Percentiles rank a stretch among this genome's conserved stretches.
Conservation (phyloP, 2,329 filamentous ascomycete species). For the Dactylellina haptotyla region DNA sequence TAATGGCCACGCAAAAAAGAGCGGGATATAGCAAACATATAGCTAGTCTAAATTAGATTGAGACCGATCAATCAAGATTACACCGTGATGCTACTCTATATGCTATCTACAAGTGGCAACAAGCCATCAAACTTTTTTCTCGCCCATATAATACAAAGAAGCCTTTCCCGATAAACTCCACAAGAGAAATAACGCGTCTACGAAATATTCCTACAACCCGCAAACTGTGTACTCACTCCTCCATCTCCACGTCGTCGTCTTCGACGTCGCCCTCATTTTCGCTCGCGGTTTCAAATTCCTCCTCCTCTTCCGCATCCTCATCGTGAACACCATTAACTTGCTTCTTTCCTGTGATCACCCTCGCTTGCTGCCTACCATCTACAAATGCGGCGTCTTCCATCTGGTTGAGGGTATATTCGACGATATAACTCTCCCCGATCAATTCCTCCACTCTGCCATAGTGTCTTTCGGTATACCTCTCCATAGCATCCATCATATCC, state of each 20-base stretch:
- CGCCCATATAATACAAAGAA: slow-evolving; percentile 41
- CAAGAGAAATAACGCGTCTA: slow-evolving; percentile 2
- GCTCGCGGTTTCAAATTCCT: slow-evolving; percentile 9
- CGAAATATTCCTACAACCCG: not conserved
- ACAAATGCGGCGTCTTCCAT: slow-evolving; percentile 59
- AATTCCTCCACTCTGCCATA: slow-evolving; percentile 89
- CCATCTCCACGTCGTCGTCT: slow-evolving; percentile 39
- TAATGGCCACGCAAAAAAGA: too few relatives aligned
- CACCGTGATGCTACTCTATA: slow-evolving; percentile 27
- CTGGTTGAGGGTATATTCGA: slow-evolving; percentile 77
- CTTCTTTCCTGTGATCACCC: slow-evolving; percentile 17
- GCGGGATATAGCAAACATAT: not conserved
- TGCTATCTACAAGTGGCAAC: slow-evolving; percentile 15
- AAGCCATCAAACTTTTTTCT: slow-evolving; percentile 45
- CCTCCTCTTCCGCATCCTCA: slow-evolving; percentile 14
- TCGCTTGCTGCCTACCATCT: slow-evolving; percentile 25
- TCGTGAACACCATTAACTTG: slow-evolving; percentile 26
- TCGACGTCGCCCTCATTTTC: slow-evolving; percentile 1
- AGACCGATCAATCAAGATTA: slow-evolving; percentile 16
- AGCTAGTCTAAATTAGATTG: slow-evolving; percentile 13
- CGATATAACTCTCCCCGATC: slow-evolving; percentile 90
- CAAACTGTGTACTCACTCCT: not conserved
- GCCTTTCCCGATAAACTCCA: slow-evolving; percentile 34
- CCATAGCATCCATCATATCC: slow-evolving; percentile 86
- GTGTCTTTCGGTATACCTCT: slow-evolving; percentile 90